These are phyloP conservation scores for Psilocybe sp. DNA, from an alignment of 768 basidiomycete species.

Conservation along the genomic window DNA sequence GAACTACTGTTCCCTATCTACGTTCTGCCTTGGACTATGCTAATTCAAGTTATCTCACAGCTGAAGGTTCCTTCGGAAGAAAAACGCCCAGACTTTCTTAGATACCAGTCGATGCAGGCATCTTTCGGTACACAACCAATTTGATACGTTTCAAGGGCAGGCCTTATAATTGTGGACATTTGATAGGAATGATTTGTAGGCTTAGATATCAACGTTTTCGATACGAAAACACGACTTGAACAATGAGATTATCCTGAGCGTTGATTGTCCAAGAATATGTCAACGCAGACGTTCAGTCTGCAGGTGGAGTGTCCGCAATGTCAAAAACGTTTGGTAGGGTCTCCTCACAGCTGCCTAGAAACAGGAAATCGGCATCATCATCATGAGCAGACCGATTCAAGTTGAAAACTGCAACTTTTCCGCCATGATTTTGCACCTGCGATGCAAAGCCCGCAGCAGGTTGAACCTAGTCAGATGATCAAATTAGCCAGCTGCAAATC, in stretches of 20 bases:
- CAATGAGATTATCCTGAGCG: too few species aligned
- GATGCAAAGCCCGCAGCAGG: conserved; percentile 33
- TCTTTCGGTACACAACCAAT: background rate
- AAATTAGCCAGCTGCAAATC: background rate
- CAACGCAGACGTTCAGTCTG: too few species aligned
- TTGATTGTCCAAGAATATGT: too few species aligned
- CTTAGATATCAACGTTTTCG: too few species aligned
- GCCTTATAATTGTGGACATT: too few species aligned
- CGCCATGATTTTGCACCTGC: conserved; percentile 30
- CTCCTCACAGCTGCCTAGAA: conserved; percentile 45
- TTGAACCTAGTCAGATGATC: conserved; percentile 22
- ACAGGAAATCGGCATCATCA: conserved; percentile 42
- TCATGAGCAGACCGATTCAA: conserved; percentile 31
- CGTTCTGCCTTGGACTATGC: background rate
- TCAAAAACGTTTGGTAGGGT: conserved; percentile 38
- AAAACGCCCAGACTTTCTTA: conserved; percentile 34
- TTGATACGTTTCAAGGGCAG: too few species aligned
- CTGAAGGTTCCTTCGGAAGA: conserved; percentile 40
- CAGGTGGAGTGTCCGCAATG: conserved; percentile 5
- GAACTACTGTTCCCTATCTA: conserved; percentile 10
- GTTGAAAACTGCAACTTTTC: conserved; percentile 39
- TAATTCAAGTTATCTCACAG: conserved; percentile 19
- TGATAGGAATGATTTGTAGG: too few species aligned
- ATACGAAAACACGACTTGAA: too few species aligned
- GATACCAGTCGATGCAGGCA: background rate